These are phyloP conservation scores for Dioscorea cayenensis DNA, from an alignment of 116 monocot species.

Conservation along the genomic window DNA sequence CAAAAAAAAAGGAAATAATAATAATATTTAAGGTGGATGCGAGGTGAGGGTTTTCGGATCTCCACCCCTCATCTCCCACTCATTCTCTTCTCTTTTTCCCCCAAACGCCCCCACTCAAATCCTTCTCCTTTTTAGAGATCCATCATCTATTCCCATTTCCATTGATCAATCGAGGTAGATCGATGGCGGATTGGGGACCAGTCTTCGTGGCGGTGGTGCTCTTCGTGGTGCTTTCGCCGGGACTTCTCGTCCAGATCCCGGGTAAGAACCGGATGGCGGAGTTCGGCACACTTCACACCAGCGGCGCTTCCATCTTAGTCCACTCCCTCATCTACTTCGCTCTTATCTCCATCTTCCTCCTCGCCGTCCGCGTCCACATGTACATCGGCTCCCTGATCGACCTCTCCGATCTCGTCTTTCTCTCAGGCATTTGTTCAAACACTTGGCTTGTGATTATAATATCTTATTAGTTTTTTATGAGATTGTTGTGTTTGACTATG, in stretches of 20 bases:
- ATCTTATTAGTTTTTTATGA: too few species aligned
- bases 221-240: slow-evolving; percentile 7
- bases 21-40: too few species aligned
- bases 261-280: slow-evolving; percentile 9
- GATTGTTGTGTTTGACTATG: too few species aligned
- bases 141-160: neutral
- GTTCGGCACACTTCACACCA: slow-evolving; percentile 6
- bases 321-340: slow-evolving; percentile 4
- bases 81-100: too few species aligned
- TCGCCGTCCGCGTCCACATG: slow-evolving; percentile 8
- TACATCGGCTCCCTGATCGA: slow-evolving; percentile 12
- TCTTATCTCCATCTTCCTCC: slow-evolving; percentile 9
- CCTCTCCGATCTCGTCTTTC: too few species aligned
- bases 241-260: slow-evolving; percentile 8
- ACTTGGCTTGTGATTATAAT: too few species aligned
- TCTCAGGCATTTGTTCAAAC: too few species aligned
- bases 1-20: too few species aligned
- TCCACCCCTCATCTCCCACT: too few species aligned
- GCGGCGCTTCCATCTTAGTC: slow-evolving; percentile 1
- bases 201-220: slow-evolving; percentile 11
- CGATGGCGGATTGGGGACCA: slow-evolving; percentile 9
- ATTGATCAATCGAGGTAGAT: neutral
- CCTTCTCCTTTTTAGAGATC: too few species aligned
- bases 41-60: too few species aligned
- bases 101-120: too few species aligned